A percentile compares a stretch with the other conserved stretches of the same genome.
Evolutionary conservation across 176 grass and related monocot genomes (phyloP).

Genomic region (Luzula sylvatica): DNA sequence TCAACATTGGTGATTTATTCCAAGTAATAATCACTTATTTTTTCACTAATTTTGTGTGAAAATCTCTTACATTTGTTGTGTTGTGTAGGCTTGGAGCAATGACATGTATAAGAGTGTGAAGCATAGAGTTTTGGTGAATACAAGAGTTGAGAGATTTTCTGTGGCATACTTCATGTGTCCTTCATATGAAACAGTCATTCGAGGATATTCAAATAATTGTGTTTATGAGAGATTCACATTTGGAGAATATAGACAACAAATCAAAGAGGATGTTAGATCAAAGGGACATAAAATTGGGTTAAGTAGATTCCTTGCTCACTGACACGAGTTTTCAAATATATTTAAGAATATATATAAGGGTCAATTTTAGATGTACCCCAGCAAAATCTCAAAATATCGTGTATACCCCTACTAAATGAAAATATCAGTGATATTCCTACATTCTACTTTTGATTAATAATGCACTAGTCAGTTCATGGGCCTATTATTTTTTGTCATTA

Average conservation of each 20-base stretch:
- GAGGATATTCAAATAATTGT: neutral
- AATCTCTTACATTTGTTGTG: neutral
- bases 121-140: conserved; percentile 50
- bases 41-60: neutral
- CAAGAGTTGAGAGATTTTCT: conserved; percentile 44
- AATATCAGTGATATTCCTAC: too few relatives aligned
- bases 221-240: conserved; percentile 59
- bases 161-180: conserved; percentile 68
- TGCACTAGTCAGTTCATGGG: too few relatives aligned
- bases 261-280: conserved; percentile 45
- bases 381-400: too few relatives aligned
- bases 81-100: conserved; percentile 55
- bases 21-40: conserved; percentile 25
- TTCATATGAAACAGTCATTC: conserved; percentile 35
- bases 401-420: too few relatives aligned
- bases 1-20: conserved; percentile 81
- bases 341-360: too few relatives aligned
- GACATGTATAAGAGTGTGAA: conserved; percentile 49
- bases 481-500: too few relatives aligned
- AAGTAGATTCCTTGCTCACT: conserved; percentile 34
- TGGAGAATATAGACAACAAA: conserved; percentile 51
- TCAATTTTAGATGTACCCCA: too few relatives aligned
- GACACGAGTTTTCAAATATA: too few relatives aligned
- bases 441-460: too few relatives aligned
- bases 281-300: conserved; percentile 58